Conservation (phyloP, 306 rosid species). For the Alnus glutinosa region DNA sequence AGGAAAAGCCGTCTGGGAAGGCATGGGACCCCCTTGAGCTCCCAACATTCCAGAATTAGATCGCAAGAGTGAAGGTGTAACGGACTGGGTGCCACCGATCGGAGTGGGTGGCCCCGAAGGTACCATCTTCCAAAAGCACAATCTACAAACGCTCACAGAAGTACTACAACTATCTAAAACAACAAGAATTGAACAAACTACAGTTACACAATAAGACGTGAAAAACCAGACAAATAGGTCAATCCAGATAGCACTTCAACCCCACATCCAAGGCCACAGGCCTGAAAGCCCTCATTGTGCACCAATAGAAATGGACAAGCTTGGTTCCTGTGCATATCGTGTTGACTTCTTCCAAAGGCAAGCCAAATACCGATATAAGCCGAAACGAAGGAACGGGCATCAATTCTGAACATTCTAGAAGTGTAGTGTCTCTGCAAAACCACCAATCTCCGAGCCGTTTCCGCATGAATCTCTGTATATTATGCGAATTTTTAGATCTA, state of each 20-base stretch:
- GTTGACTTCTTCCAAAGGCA: constrained; percentile 52
- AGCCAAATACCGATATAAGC: constrained; percentile 46
- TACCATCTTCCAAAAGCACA: constrained; percentile 56
- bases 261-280: constrained; percentile 44
- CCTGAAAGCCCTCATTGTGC: constrained; percentile 46
- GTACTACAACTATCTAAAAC: constrained; percentile 47
- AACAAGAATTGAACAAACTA: constrained; percentile 44
- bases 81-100: constrained; percentile 86
- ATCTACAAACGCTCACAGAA: constrained; percentile 41
- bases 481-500: constrained; percentile 61
- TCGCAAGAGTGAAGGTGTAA: constrained; percentile 76
- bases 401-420: constrained; percentile 57
- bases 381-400: constrained; percentile 43
- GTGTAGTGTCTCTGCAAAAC: constrained; percentile 36
- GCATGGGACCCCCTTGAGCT: constrained; percentile 74
- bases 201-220: constrained; percentile 40
- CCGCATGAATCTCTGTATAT: constrained; percentile 57
- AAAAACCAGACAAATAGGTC: constrained; percentile 39
- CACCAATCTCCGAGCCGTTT: constrained; percentile 41
- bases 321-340: constrained; percentile 41
- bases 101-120: constrained; percentile 90
- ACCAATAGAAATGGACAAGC: constrained; percentile 49
- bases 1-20: constrained; percentile 71
- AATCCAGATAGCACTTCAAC: constrained; percentile 44
- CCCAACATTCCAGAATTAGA: constrained; percentile 88